Base-by-base conservation (phyloP, 1,139 yeast species). In the Debaryomycetaceae sp. region DNA sequence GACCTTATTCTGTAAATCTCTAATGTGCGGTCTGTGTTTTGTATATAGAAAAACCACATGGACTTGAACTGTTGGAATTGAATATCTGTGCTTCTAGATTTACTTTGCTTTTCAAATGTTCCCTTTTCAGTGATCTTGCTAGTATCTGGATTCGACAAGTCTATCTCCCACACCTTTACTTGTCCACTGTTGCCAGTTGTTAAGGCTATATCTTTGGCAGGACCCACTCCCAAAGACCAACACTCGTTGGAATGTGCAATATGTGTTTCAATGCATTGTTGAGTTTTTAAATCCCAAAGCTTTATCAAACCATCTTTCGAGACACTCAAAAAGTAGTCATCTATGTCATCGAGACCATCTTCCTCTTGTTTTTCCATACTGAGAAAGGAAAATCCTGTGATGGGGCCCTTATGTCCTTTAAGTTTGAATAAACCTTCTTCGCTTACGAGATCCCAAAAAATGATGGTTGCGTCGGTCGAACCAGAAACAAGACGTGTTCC, bases 241-340 rank as follows among this genome's bases (percentile, higher is more conserved):
- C 96, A 87, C 61, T 92, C 98, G 47, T 89, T 89, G 13, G 87
- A 76, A 57, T 89, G 96, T 1, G 98, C 96, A 46, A 91, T 80
- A 59, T 89, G 98, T 0, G 98, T 89, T 60, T 92, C 99, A 13
- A 89, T 71, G 64, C 97, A 88, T 58, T 88, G 96, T 57, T 87
- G 91, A 9, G 94, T 70, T 54, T 81, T 83, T 49, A 92, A 66
- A 57, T 92, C 98, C 99, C 99, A 92, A 33, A 92, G 64, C 58
- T 92, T 92, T 49, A 92, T 73, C 41, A 89, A 69, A 1, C 98
- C 98, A 59, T 92, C 98, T 56, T 89, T 91, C 5, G 95, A 79
- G 1, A 83, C 80, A 50, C 89, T 81, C 31, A 89, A 52, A 26
- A 92, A 65, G 74, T 86, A 87, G 46, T 83, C 84, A 43, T 83